Percentiles rank a stretch among this genome's conserved stretches.
phyloP scores from a whole-genome alignment of 2,329 filamentous ascomycete genomes.

The Aspergillus ochraceus region DNA sequence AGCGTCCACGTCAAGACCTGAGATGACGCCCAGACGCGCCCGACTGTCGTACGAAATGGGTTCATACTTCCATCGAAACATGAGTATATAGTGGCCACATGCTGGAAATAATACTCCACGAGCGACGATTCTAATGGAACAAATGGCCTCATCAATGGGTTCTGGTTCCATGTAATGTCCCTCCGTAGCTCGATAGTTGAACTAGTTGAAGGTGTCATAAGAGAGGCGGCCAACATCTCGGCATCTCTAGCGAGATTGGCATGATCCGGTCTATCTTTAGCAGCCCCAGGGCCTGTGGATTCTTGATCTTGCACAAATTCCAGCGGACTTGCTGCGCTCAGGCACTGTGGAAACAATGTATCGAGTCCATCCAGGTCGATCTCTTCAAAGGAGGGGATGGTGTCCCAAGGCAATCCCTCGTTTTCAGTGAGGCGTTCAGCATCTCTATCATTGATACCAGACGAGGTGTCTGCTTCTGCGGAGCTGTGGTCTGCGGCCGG shows the following conservation, averaged over 20 bases:
- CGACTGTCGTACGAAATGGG: neutral
- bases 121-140: neutral
- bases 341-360: neutral
- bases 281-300: neutral
- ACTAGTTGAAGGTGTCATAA: neutral
- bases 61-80: constrained; percentile 1
- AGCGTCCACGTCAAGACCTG: neutral
- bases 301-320: neutral
- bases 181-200: neutral
- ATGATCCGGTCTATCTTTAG: neutral
- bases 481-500: neutral
- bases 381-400: neutral
- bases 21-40: neutral
- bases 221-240: neutral
- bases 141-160: neutral
- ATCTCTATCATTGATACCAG: neutral
- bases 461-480: neutral
- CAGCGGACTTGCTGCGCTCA: neutral
- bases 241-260: neutral
- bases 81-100: neutral
- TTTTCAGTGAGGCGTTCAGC: neutral
- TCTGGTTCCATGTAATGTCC: neutral
- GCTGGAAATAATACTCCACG: neutral
- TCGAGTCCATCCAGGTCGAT: neutral
- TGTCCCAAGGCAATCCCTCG: neutral